Conservation (phyloP, 2,329 filamentous ascomycete species). For the Fonsecaea multimorphosa region DNA sequence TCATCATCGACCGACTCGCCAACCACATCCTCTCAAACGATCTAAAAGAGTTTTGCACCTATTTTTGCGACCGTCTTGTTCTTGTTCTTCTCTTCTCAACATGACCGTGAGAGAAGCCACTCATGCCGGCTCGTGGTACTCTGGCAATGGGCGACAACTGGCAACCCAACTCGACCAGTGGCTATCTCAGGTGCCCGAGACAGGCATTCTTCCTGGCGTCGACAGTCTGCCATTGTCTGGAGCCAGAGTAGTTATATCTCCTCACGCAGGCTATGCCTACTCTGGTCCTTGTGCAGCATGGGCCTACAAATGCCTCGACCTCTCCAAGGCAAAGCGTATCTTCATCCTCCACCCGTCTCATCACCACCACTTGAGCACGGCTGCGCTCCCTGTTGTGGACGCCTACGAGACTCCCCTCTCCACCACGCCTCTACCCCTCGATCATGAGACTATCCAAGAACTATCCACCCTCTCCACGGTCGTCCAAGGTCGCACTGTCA, state of each 20-base stretch:
- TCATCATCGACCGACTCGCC: constrained; percentile 6
- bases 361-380: constrained; percentile 77
- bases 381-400: constrained; percentile 75
- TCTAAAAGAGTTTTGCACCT: background rate
- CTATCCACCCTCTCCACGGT: constrained; percentile 45
- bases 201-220: constrained; percentile 62
- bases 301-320: constrained; percentile 88
- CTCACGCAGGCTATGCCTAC: constrained; percentile 92
- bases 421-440: constrained; percentile 51
- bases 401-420: constrained; percentile 54
- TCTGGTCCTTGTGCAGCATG: constrained; percentile 91
- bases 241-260: constrained; percentile 87
- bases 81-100: background rate
- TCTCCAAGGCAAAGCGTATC: constrained; percentile 82
- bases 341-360: constrained; percentile 95
- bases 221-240: constrained; percentile 71
- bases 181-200: constrained; percentile 72
- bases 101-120: constrained; percentile 63
- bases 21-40: constrained; percentile 3
- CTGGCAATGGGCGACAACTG: constrained; percentile 64
- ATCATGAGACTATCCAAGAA: constrained; percentile 51
- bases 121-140: constrained; percentile 91
- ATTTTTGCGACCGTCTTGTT: background rate
- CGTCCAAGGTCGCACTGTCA: constrained; percentile 36
- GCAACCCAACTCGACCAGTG: constrained; percentile 73